Conservation (phyloP, 805 yeast genomes). For the Metschnikowia lunata region DNA sequence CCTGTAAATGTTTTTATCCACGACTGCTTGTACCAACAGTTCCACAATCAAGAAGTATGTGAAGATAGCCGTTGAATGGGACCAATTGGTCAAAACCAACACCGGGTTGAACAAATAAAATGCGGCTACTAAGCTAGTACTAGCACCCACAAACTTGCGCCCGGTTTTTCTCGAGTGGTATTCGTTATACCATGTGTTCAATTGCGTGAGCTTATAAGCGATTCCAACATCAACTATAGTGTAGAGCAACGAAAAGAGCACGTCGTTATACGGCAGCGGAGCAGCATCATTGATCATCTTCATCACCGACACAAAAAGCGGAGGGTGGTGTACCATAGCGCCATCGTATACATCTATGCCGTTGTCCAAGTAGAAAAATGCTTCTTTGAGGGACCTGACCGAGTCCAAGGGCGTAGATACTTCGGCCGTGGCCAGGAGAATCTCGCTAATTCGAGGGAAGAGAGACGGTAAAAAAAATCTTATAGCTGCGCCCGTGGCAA, state of each 20-base stretch:
- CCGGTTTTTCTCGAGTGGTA: constrained; percentile 19
- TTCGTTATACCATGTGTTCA: constrained; percentile 41
- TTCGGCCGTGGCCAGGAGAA: constrained; percentile 36
- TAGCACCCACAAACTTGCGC: constrained; percentile 19
- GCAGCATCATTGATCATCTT: constrained; percentile 28
- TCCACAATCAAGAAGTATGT: constrained; percentile 54
- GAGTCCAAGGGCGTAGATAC: constrained; percentile 69
- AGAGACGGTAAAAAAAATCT: constrained; percentile 34
- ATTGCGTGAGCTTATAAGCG: constrained; percentile 48
- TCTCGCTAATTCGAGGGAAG: constrained; percentile 27
- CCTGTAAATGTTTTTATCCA: constrained; percentile 34
- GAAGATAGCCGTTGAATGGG: constrained; percentile 64
- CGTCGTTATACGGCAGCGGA: constrained; percentile 15
- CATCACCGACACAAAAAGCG: constrained; percentile 54
- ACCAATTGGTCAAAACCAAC: constrained; percentile 58
- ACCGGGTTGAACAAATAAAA: constrained; percentile 80
- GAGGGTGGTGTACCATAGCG: constrained; percentile 83
- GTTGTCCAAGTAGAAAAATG: constrained; percentile 36
- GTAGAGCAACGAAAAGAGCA: constrained; percentile 42
- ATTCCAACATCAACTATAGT: constrained; percentile 56
- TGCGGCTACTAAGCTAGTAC: constrained; percentile 49
- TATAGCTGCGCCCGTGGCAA: constrained; percentile 19
- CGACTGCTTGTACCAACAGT: constrained; percentile 42
- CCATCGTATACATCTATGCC: constrained; percentile 71
- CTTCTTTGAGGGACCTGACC: constrained; percentile 44